Base-by-base conservation (phyloP, 805 yeast species). In the Ogataea sp. region DNA sequence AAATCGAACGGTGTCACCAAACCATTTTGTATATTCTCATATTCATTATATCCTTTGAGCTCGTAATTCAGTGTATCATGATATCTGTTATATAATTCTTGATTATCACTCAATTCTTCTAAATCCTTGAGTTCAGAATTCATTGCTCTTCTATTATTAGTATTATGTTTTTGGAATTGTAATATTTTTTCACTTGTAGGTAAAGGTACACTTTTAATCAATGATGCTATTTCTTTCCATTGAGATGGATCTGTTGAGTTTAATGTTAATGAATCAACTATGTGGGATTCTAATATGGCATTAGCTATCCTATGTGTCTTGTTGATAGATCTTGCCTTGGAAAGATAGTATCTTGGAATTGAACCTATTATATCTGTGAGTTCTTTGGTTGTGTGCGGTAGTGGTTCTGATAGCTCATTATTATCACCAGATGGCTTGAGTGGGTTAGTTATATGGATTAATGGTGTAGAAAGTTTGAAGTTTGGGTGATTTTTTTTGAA, bases 341-440 rank as follows among this genome's bases (percentile, higher is more conserved):
- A 3, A 3, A 8, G 11, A 6, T 30, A 21, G 37, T 47, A 44
- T 1, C 36, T 14, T 3, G 53, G 53, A 4, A 37, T 40, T 3
- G 21, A 16, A 1, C 53, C 54, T 9, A 47, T 33, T 29, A 47
- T 45, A 7, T 32, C 32, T 1, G 43, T 41, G 7, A 51, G 39
- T 27, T 46, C 53, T 3, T 47, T 46, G 4, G 54, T 53, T 3
- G 56, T 48, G 8, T 17, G 18, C 5, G 33, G 33, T 30, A 30
- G 18, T 8, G 4, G 8, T 15, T 30, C 33, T 9, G 13, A 11
- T 17, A 17, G n/a, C 10, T 16, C 16, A 17, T 16, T 18, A 6
- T 16, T 11, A 10, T 7, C 11, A 8, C 11, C 11, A 23, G 26
- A 23, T 23, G n/a, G n/a, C n/a, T n/a, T 23, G 26, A 8, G 26